Base-by-base conservation (phyloP, 352 stramenopile genomes). In the Phytophthora agathidicida region DNA sequence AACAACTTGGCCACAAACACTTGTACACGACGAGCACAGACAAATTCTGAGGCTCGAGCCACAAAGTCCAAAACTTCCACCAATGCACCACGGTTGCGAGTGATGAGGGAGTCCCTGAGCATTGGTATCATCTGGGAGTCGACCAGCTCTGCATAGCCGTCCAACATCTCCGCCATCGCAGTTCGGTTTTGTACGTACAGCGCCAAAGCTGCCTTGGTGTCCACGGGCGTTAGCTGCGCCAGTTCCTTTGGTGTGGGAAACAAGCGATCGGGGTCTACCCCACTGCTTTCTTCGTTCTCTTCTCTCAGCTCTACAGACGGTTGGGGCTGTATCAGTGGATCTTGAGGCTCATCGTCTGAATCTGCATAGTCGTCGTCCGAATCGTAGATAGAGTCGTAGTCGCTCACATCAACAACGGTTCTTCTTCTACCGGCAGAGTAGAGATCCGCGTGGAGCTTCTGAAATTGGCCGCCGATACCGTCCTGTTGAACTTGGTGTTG, bases 61-160 rank as follows among this genome's bases (percentile, higher is more conserved):
- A 73, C 55, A 49, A 93, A 93, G 31, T 93, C 80, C 8, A 90
- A 47, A 7, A 83, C 72, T 45, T 89, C 83, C 28, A 93, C 68
- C 22, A 90, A 59, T 17, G 70, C 62, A 0, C 65, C 70, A 31
- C 81, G 76, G 46, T 83, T 83, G 23, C 66, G 62, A 3, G 51
- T 41, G 4, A 43, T 65, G 32, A 89, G 46, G 5, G 80, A 82
- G 0, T 36, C 39, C 10, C 48, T 39, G 6, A 93, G 52, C 13
- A 77, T 75, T 11, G 77, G 77, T 1, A 69, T 26, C 45, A 93
- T 84, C 7, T 88, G 77, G 7, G 69, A 67, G 11, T 75, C 45
- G 16, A 75, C 74, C 39, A 93, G 57, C 30, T 91, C 79, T 10
- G 72, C 60, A 37, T 79, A 93, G 0, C 83, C 83, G 32, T 88